A percentile compares a stretch with the other conserved stretches of the same genome.
Evolutionary conservation across 1,284 basidiomycete species (phyloP).

Genomic region (Ganoderma sinense): DNA sequence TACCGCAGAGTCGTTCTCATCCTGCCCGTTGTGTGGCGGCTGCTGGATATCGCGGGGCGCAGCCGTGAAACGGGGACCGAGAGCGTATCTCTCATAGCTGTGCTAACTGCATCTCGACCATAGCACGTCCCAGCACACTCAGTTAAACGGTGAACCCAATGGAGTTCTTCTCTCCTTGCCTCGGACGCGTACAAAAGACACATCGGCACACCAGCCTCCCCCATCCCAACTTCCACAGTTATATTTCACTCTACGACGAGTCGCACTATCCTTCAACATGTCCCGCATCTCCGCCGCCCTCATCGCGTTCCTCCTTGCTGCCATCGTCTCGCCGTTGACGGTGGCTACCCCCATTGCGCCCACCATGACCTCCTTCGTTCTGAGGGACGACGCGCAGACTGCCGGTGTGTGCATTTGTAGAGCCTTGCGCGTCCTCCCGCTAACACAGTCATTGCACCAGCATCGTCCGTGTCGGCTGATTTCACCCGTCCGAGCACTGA

Average conservation of each 20-base stretch:
- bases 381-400: not conserved
- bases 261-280: not conserved
- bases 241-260: not conserved
- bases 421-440: not conserved
- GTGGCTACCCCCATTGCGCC: not conserved
- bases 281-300: not conserved
- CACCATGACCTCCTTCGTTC: not conserved
- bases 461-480: not conserved
- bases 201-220: not conserved
- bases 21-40: not conserved
- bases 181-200: not conserved
- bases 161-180: not conserved
- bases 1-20: not conserved
- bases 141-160: not conserved
- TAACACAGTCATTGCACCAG: not conserved
- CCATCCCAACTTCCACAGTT: not conserved
- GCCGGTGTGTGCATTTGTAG: not conserved
- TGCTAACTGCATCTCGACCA: not conserved
- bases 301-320: not conserved
- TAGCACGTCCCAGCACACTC: not conserved
- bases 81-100: not conserved
- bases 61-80: not conserved
- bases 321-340: not conserved
- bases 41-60: not conserved
- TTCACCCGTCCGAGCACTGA: not conserved